Base-by-base conservation (phyloP, 2,329 filamentous ascomycete genomes). In the Phoma herbarum region DNA sequence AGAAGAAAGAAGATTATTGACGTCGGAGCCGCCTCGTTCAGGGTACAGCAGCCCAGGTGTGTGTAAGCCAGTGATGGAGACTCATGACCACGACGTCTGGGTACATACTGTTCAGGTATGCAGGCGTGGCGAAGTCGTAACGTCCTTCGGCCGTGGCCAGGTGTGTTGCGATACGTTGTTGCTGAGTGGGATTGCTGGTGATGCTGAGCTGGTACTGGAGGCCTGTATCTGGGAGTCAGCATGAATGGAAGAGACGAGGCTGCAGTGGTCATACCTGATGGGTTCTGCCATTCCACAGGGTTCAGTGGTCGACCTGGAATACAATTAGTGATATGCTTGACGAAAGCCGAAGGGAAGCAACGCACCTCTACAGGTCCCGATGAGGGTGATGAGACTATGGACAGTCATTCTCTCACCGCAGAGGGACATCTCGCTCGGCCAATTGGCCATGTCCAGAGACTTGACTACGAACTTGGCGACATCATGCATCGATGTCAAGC, bases 341-440 rank as follows among this genome's bases (percentile, higher is more conserved):
- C 5, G 33, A n/a, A 9, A 41, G 14, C 12, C 8, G 29, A 12
- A 3, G 44, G 7, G 39, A 20, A 20, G 3, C n/a, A 26, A 18
- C 4, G 35, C 69, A 75, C 72, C 72, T 65, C 70, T 67, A 55
- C 67, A 74, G 50, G 63, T 59, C 59, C 66, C 70, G 76, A 78
- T 84, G 8, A 77, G 79, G n/a, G 84, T 79, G 10, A 90, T 80
- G 11, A 93, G 79, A 44, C 88, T 83, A 12, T 82, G 80, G 2
- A 91, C 82, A 0, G 82, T 84, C 73, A 89, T 79, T 6, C 86
- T 80, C 52, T 90, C 88, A n/a, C 90, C 89, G 47, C 83, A 82
- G 83, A 93, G 87, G 37, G 83, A 84, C 72, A 90, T 87, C 71
- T 92, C 90, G 6, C 77, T 75, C 3, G 89, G 89, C 90, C 90